Base-by-base conservation (phyloP, 768 basidiomycete genomes). In the Rhizopogon salebrosus region DNA sequence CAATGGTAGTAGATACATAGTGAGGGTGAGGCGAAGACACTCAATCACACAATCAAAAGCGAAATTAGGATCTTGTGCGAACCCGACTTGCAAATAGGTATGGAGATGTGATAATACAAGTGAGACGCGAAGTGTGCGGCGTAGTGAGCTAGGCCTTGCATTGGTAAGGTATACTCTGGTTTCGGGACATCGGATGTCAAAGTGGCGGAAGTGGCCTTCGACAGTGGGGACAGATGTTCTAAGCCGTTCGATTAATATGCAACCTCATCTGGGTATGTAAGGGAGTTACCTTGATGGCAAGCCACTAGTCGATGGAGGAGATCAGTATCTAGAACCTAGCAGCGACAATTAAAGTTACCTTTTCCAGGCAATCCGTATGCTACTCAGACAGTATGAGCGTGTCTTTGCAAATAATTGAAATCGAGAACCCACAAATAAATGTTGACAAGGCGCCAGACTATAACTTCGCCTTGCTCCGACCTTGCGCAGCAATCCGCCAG, bases 171-270 rank as follows among this genome's bases (percentile, higher is more conserved):
- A 29, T 45, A 29, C 18, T 29, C 26, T 22, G 3, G 16, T 16
- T n/a, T 2, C 16, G 20, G 31, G 29, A 45, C 22, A 31, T 46
- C 14, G 35, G 45, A 46, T 27, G 20, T 74, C 72, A 94, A 39
- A 94, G 71, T 1, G 91, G 89, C 9, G 92, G 92, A 42, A 95
- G 66, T 16, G 87, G 85, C 54, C 92, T 74, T 55, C 92, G 85
- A 69, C 92, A 93, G 55, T 92, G 84, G n/a, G 92, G 92, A 63
- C 92, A 95, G 37, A 94, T 92, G 57, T 90, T 93, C 88, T 92
- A 54, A 2, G 54, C 23, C 34, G 20, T 38, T 34, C 7, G 8
- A 34, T 46, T 23, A 29, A 20, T 6, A 50, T 22, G 22, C 14
- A 29, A 43, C 9, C 6, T 41, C 18, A 34, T 11, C 46, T 3